Evolutionary conservation across 768 basidiomycete genomes (phyloP).

Genomic region (Hysterangium stoloniferum): DNA sequence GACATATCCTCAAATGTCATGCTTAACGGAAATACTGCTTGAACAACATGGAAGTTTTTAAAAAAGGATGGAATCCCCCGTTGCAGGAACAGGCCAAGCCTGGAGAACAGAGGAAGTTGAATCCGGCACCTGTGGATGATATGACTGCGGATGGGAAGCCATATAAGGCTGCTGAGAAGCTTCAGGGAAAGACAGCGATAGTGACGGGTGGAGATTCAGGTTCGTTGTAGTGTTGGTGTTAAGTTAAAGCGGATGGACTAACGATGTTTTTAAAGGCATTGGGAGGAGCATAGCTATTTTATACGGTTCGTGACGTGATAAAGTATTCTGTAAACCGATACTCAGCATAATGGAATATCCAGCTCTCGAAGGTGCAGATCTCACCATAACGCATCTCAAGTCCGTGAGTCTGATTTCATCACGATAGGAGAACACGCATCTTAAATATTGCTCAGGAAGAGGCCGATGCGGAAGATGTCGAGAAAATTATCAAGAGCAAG

Average conservation of each 20-base stretch:
- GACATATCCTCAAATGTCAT: too few species aligned
- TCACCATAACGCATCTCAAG: neutral
- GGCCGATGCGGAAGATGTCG: constrained; percentile 31
- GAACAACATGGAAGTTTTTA: constrained; percentile 21
- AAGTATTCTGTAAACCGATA: neutral
- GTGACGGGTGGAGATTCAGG: constrained; percentile 46
- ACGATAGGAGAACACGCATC: neutral
- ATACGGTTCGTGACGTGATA: neutral
- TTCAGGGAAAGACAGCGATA: constrained; percentile 39
- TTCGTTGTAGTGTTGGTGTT: constrained; percentile 12
- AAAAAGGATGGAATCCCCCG: constrained; percentile 26
- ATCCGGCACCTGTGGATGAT: constrained; percentile 33
- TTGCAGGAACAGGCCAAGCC: constrained; percentile 25
- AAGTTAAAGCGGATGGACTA: neutral
- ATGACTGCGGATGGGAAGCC: constrained; percentile 35
- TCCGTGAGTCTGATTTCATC: neutral
- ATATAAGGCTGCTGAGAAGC: constrained; percentile 39
- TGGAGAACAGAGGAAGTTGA: constrained; percentile 25
- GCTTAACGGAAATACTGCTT: too few species aligned
- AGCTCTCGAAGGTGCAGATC: constrained; percentile 1
- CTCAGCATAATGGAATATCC: neutral
- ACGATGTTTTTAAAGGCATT: neutral
- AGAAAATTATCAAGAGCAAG: constrained; percentile 30
- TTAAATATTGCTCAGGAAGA: constrained; percentile 27
- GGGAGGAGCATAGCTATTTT: constrained; percentile 1